phyloP scores from a whole-genome alignment of 2,329 filamentous ascomycete species.

The Sporothrix protearum region DNA sequence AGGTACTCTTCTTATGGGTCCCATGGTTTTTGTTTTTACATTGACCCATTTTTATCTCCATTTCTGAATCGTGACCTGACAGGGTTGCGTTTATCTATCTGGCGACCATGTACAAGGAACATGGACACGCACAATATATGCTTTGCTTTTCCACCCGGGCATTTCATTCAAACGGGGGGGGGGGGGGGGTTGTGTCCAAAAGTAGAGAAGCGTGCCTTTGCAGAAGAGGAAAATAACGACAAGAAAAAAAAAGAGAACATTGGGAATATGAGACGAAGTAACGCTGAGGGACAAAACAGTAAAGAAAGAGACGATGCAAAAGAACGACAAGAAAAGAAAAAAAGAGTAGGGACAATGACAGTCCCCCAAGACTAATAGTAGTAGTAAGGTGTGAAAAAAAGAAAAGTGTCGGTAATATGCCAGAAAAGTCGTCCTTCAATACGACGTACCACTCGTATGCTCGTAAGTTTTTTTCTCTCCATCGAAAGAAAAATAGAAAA shows the following conservation, averaged over 20 bases:
- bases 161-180: background rate
- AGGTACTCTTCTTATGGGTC: too few relatives aligned
- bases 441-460: constrained; percentile 4
- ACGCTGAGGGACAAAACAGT: background rate
- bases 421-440: background rate
- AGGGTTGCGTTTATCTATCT: too few relatives aligned
- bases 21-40: too few relatives aligned
- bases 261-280: constrained; percentile 12
- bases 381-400: background rate
- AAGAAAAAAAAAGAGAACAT: background rate
- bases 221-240: background rate
- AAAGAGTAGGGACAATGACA: background rate
- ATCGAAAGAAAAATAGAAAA: background rate
- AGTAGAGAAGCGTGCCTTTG: background rate
- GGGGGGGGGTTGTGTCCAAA: background rate
- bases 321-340: background rate
- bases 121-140: too few relatives aligned
- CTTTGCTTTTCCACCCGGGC: background rate
- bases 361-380: background rate
- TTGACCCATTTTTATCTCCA: too few relatives aligned
- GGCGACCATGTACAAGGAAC: background rate
- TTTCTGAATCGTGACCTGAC: too few relatives aligned
- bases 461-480: background rate
- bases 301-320: background rate
- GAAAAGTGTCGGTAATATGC: background rate